Evolutionary conservation across 1,284 basidiomycete species (phyloP).

Genomic region (Trichosporon asahii): DNA sequence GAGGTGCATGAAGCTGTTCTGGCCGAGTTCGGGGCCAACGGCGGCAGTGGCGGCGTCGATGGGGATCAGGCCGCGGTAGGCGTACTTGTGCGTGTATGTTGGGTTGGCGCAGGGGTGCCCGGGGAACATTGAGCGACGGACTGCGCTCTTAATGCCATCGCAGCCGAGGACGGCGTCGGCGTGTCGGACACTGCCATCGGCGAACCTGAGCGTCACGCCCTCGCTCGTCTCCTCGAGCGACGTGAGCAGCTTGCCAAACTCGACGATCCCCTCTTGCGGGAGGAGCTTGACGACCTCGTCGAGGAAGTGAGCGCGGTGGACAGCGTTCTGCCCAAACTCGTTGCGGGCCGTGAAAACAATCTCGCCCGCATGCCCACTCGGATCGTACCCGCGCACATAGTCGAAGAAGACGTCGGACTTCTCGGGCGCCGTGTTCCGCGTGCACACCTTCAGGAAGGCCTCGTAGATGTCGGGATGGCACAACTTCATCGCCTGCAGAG

Average conservation of each 20-base stretch:
- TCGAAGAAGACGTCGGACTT: slow-evolving; percentile 22
- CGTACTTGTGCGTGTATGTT: slow-evolving; percentile 26
- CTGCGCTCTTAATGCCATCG: slow-evolving; percentile 26
- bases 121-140: slow-evolving; percentile 16
- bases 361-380: not conserved
- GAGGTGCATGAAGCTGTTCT: slow-evolving; percentile 26
- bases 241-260: slow-evolving; percentile 22
- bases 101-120: slow-evolving; percentile 19
- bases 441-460: slow-evolving; percentile 24
- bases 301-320: slow-evolving; percentile 28
- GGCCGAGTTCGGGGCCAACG: slow-evolving; percentile 20
- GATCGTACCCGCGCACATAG: slow-evolving; percentile 20
- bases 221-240: not conserved
- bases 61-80: slow-evolving; percentile 26
- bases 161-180: slow-evolving; percentile 22
- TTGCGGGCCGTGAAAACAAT: slow-evolving; percentile 17
- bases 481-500: slow-evolving; percentile 22
- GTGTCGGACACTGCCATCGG: slow-evolving; percentile 19
- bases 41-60: slow-evolving; percentile 20
- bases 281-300: slow-evolving; percentile 27
- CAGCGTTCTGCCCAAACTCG: slow-evolving; percentile 22
- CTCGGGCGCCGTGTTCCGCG: slow-evolving; percentile 17
- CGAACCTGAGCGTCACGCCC: slow-evolving; percentile 15
- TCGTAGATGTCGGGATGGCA: slow-evolving; percentile 22
- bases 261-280: slow-evolving; percentile 2